Conservation (phyloP, 2,329 filamentous ascomycete species). For the Grosmannia serpens region DNA sequence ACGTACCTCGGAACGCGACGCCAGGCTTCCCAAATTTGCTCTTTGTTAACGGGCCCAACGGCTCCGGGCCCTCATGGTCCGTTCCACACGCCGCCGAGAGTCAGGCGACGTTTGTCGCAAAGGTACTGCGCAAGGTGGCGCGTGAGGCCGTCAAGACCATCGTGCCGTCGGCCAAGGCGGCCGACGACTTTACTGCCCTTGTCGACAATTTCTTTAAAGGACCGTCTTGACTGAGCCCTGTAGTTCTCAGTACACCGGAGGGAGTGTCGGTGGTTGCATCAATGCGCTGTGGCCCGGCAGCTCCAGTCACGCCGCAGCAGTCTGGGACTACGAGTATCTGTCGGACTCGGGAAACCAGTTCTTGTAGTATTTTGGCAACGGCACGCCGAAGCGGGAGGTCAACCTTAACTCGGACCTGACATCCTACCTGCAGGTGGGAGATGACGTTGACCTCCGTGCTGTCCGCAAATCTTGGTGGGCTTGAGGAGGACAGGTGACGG, state of each 20-base stretch:
- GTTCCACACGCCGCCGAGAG: conserved; percentile 11
- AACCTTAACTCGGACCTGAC: not conserved
- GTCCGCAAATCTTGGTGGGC: not conserved
- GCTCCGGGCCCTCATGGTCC: conserved; percentile 9
- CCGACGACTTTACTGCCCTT: conserved; percentile 12
- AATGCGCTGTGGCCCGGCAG: conserved; percentile 11
- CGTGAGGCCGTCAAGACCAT: conserved; percentile 8
- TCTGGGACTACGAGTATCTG: conserved; percentile 3
- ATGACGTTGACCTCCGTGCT: not conserved
- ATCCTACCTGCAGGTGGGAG: not conserved
- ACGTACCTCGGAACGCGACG: conserved; percentile 17
- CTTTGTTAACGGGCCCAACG: conserved; percentile 12
- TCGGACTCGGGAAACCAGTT: conserved; percentile 1
- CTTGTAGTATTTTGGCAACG: conserved; percentile 7
- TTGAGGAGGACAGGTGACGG: too few relatives aligned
- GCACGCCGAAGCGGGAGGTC: conserved; percentile 1
- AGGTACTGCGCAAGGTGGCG: conserved; percentile 12
- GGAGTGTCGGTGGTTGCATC: conserved; percentile 1
- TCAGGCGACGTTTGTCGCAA: conserved; percentile 10
- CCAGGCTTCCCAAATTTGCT: conserved; percentile 19
- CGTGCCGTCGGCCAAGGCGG: conserved; percentile 8
- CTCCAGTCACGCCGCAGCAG: conserved; percentile 4
- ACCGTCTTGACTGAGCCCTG: conserved; percentile 9
- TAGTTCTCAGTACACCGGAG: conserved; percentile 12
- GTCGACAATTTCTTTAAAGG: conserved; percentile 5